Base-by-base conservation (phyloP, 352 stramenopile species). In the Phytophthora niederhauseri region DNA sequence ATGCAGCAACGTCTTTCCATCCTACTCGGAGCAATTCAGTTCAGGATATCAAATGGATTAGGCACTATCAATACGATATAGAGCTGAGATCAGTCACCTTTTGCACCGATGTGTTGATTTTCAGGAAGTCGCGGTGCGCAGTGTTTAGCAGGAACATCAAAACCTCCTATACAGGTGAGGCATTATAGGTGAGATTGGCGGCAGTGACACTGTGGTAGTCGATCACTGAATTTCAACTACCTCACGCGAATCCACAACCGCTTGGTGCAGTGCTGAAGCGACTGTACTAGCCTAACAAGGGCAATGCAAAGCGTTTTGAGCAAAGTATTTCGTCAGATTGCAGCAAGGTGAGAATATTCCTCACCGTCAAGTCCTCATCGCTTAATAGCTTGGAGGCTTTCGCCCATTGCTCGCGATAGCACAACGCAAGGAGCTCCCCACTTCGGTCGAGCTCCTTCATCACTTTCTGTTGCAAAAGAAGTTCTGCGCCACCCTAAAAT, bases 381-480 rank as follows among this genome's bases (percentile, higher is more conserved):
- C 3, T 36, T 5, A 78, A 56, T 7, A 78, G 38, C 7, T 53
- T 43, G 3, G 50, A 62, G 34, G 73, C 76, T 14, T 72, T 77
- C 4, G 56, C 24, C 76, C 70, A 81, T 73, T 84, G 73, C 50
- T 76, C 57, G 3, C 70, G 73, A 52, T 74, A 77, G 38, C 76
- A 84, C 52, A 84, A 57, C 19, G 70, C 69, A 4, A 84, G 41
- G 22, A 84, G 70, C 48, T 84, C 73, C 6, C 73, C 76, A 48
- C 76, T 78, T 66, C 76, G 59, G 43, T 81, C 64, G 14, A 70
- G 34, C 53, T 67, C 61, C 45, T 75, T 76, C 62, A 77, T 76
- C 34, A 11, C 28, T 43, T 22, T 43, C 34, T 43, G 9, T 48
- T 52, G 51, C 55, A 68, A 68, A 60, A 36, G 53, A 49, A 43